Evolutionary conservation across 768 basidiomycete genomes (phyloP), one percentile per base, ranked within the genome.

Genomic region (Strobilomyces confusus): DNA sequence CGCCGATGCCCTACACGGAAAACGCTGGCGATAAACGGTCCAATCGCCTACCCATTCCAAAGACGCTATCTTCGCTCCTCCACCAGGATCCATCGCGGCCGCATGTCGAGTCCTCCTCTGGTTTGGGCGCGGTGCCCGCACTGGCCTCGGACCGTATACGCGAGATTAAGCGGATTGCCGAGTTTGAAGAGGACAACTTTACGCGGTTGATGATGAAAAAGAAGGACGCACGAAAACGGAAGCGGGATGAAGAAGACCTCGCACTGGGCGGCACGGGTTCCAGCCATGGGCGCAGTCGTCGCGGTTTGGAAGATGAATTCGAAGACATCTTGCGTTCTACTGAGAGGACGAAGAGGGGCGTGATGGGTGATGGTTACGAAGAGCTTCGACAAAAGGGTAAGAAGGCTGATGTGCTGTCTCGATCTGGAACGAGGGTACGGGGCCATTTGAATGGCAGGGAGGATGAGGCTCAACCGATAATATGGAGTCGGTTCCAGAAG

Each of bases 171-270:
- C 80, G 83, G 7, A 81, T 97, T 71, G 83, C 81, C 47, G 86
- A 92, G 56, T 98, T 91, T 68, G 95, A 98, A 73, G 48, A 49
- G 19, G 43, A 45, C 17, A 44, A 44, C 7, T 92, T 98, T 72
- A 90, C 89, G 34, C 85, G 95, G 42, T 63, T 98, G 49, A 77
- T 95, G 55, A 86, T 94, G 82, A 89, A 86, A 67, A 98, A 98
- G 77, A 85, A 83, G 63, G 93, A 95, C 42, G 79, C 81, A 15
- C 81, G 77, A 60, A 76, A 84, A 42, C 78, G 95, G 19, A 72
- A 68, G 48, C 77, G 81, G 55, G 95, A 98, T 63, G 95, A 98
- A 69, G 90, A 81, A 57, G 89, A 92, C 58, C 72, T 98, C 56
- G 92, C 92, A 17, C 74, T 98, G 13, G 95, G 95, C 48, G 89